Evolutionary conservation across 805 yeast genomes (phyloP), one percentile per base, ranked within the genome.

Genomic region (baker's yeast (Saccharomyces cerevisiae)): DNA sequence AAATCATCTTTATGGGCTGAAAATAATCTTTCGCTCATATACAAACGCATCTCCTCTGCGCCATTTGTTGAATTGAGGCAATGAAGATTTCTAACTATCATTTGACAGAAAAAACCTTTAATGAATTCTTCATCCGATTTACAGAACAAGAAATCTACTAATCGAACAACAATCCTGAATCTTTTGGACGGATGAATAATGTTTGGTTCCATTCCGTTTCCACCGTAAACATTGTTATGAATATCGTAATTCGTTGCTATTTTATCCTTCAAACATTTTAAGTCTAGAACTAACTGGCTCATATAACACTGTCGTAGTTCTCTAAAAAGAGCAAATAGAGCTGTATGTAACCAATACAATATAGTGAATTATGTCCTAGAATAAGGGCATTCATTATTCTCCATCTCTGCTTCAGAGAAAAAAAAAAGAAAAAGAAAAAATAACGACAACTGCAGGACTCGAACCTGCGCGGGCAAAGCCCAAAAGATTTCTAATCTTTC

Each of bases 371-470:
- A 29, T 13, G 8, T 29, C 31, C 1, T 29, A 29, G 30, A 9
- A 29, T 29, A 29, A 29, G 31, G 31, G 31, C 31, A 8, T 29
- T 29, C 3, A 9, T 29, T 13, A 29, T 29, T 29, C 3, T 29
- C 10, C 31, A 29, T 29, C 31, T 29, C 13, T 29, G 13, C 13
- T 29, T 2, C 31, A 29, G 10, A 29, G 13, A 10, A 47, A 32
- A 13, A 11, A 47, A 26, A n/a, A 22, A 26, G n/a, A 47, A 41
- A 4, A 41, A 8, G 14, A 69, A 71, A 69, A 69, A 67, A 70
- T 70, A 64, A 56, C 82, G 83, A 79, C 83, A 79, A 75, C 82
- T 76, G 82, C 83, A 79, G 83, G 83, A 79, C 69, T 79, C 81
- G 83, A 79, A 78, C 78, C 78, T 75, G 77, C 77, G 78, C 78